Evolutionary conservation across 2,329 filamentous ascomycete species (phyloP), one percentile per base, ranked within the genome.

Genomic region (Diplodia sapinea): DNA sequence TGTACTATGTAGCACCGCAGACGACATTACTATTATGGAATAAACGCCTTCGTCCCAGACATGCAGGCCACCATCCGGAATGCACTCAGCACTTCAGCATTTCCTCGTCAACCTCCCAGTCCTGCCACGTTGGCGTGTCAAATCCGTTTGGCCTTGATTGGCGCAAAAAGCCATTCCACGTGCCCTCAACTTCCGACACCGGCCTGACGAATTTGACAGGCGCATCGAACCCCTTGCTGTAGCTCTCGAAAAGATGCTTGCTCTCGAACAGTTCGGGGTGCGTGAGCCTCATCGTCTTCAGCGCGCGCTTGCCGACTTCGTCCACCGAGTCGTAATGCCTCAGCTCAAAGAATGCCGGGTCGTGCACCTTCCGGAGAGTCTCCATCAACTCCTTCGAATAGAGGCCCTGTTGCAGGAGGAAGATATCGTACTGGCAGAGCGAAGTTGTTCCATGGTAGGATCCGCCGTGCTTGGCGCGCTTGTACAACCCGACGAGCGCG

Each of bases 371-470:
- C 23, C 84, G 82, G 23, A 91, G 76, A 62, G 81, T 71, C 12
- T 82, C 77, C 76, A 89, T 85, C 1, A 89, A 81, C 0, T 80
- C 75, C 0, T 81, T 78, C 0, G 86, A 79, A 69, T 90, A 86
- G 49, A 86, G 76, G 0, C 89, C 89, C 0, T 87, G 81, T 20
- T 84, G 82, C 72, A 91, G 85, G 26, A 91, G 82, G 2, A 89
- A 83, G 1, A 91, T 82, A 70, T 92, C 88, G 74, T 91, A 91
- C 72, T 91, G 89, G 72, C 88, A 82, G 20, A 91, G 80, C 1
- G 87, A 89, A 0, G 85, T 86, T 64, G 85, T 87, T 57, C 88
- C 88, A 68, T 88, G 82, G 82, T 89, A 91, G 0, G 87, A 90
- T 1, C 89, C 89, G 20, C 89, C 89, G 13, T 79, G 76, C 9